Conservation (phyloP, 1,284 basidiomycete genomes). For the Schizopora paradoxa region DNA sequence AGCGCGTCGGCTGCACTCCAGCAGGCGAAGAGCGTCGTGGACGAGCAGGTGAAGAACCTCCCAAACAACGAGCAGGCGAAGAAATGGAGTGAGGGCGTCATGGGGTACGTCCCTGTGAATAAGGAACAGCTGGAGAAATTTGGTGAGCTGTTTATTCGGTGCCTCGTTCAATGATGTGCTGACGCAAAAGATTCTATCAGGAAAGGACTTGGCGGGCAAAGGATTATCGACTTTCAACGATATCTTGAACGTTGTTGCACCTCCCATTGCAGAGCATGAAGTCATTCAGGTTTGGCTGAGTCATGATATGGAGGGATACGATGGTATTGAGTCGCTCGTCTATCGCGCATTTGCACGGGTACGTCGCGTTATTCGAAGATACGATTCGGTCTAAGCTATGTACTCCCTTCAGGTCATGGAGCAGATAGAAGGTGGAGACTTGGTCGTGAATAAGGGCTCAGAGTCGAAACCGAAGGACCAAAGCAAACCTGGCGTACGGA, state of each 20-base stretch:
- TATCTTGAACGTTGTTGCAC: conserved; percentile 93
- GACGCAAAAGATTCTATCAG: conserved; percentile 35
- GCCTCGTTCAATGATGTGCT: conserved; percentile 2
- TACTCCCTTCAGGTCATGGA: conserved; percentile 68
- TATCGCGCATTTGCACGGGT: conserved; percentile 81
- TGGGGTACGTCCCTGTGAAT: conserved; percentile 42
- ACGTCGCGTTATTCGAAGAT: conserved; percentile 25
- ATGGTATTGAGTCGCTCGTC: conserved; percentile 93
- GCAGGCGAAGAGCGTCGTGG: conserved; percentile 82
- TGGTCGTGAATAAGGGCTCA: conserved; percentile 82
- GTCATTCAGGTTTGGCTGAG: conserved; percentile 93
- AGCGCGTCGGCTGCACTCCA: conserved; percentile 83
- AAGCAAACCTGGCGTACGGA: conserved; percentile 41
- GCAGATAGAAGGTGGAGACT: conserved; percentile 89
- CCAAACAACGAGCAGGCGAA: conserved; percentile 78
- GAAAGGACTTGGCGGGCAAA: conserved; percentile 81
- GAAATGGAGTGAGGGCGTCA: conserved; percentile 60
- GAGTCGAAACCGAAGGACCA: conserved; percentile 63
- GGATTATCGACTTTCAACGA: conserved; percentile 86
- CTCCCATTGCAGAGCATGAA: conserved; percentile 97
- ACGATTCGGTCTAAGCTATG: conserved; percentile 8
- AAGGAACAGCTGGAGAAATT: conserved; percentile 83
- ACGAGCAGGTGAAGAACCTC: conserved; percentile 82
- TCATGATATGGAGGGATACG: conserved; percentile 96
- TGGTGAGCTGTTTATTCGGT: conserved; percentile 37